A percentile compares a stretch with the other conserved stretches of the same genome.
Conservation (phyloP, 129 eudicot genomes). For the Cynara cardunculus region DNA sequence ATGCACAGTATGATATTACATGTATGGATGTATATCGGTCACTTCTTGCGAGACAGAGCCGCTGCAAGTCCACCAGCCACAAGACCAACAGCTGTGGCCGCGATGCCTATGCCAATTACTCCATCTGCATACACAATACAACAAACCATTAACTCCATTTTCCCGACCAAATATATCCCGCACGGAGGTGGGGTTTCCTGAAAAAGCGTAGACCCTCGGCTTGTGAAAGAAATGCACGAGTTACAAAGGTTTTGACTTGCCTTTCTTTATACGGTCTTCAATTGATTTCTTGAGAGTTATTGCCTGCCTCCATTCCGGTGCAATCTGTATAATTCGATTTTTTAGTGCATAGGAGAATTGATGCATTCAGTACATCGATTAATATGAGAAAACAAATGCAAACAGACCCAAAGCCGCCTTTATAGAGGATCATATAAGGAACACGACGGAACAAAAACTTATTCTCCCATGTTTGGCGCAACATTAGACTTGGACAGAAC, state of each 20-base stretch:
- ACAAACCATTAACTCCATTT: constrained; percentile 5
- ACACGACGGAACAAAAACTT: no score
- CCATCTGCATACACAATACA: constrained; percentile 59
- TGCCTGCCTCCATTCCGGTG: constrained; percentile 98
- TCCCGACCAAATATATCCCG: neutral
- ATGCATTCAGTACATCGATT: neutral
- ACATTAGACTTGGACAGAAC: no score
- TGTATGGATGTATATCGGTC: constrained; percentile 13
- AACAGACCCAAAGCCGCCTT: neutral
- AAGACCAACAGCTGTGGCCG: constrained; percentile 95
- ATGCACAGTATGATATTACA: constrained; percentile 13
- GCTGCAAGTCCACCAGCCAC: constrained; percentile 92
- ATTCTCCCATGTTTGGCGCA: no score
- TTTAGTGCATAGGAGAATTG: neutral
- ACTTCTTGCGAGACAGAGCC: constrained; percentile 78
- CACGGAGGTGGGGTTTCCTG: no score
- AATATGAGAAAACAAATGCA: neutral
- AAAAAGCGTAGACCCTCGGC: no score
- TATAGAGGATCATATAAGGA: no score
- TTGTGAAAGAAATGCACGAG: neutral
- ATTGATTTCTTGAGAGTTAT: constrained; percentile 65
- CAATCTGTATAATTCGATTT: constrained; percentile 45
- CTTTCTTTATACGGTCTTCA: constrained; percentile 83
- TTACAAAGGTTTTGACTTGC: constrained; percentile 13
- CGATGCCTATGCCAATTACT: constrained; percentile 89